Evolutionary conservation across 305 asterid species (phyloP), one percentile per base, ranked within the genome.

Genomic region (Nicotiana rustica): DNA sequence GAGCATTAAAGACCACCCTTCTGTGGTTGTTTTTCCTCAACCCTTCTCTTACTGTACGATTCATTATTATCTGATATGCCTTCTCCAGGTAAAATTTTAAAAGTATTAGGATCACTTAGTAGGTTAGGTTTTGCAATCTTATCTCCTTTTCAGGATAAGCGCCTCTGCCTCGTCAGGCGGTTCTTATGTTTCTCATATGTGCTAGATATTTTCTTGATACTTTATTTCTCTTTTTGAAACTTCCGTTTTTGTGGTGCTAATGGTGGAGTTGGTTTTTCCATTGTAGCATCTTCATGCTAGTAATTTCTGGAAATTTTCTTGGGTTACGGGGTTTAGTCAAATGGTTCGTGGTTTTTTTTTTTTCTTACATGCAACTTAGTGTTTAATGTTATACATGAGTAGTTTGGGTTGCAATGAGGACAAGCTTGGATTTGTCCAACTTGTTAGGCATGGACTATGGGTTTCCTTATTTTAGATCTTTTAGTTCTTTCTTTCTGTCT

Each of bases 161-260:
- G 7, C 44, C 15, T 21, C 19, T 73, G 41, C 52, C 41, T 73
- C 79, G 6, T 47, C 1, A 47, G 62, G 41, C 1, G 15, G 21
- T 47, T 13, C 62, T 21, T 47, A 12, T 75, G 15, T 36, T 73
- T 52, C 47, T 5, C 4, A 4, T 7, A 21, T 25, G 2, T 25
- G 41, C 1, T 5, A 6, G 62, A 49, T 25, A 25, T 73, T 47
- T 13, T 73, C 62, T 13, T 47, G 41, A 7, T 4, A 7, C 44
- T 29, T 25, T 6, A 19, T 29, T 73, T 29, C 79, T 29, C 17
- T 75, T 73, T 49, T 29, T 75, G 25, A 52, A 67, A 19, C 64
- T 75, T 14, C 79, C 79, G 4, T 13, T 70, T 41, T 70, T 70
- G 3, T 47, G 78, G 38, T 49, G 19, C 62, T 73, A 47, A 47